A percentile compares a stretch with the other conserved stretches of the same genome.
Evolutionary conservation across 768 basidiomycete genomes (phyloP).

Genomic region (Cystobasidium tubakii): DNA sequence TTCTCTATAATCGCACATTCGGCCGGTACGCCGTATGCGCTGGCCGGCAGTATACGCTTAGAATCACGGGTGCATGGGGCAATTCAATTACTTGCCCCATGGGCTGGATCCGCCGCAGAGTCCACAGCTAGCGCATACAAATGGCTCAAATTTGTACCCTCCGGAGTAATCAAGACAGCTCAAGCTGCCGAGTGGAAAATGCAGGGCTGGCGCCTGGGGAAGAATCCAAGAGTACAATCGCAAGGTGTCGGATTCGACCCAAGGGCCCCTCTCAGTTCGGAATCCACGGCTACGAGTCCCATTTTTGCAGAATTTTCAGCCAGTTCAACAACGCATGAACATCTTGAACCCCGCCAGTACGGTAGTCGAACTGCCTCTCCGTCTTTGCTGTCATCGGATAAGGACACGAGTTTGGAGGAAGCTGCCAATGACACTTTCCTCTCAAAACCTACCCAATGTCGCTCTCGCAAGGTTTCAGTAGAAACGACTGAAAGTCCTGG

Average conservation of each 20-base stretch:
- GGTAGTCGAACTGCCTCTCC: not conserved
- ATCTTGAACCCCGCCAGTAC: not conserved
- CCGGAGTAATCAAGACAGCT: constrained; percentile 83
- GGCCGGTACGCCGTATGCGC: constrained; percentile 87
- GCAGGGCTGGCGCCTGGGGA: constrained; percentile 95
- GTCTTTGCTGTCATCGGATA: not conserved
- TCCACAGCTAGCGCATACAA: constrained; percentile 60
- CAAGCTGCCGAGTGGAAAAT: constrained; percentile 96
- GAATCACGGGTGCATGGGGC: constrained; percentile 73
- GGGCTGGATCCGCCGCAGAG: constrained; percentile 82
- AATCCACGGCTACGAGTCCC: not conserved
- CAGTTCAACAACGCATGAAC: not conserved
- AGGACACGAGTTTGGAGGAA: not conserved
- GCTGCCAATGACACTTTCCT: not conserved
- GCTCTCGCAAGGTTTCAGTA: not conserved
- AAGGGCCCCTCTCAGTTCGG: constrained; percentile 23
- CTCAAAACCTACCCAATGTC: not conserved
- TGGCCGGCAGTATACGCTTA: constrained; percentile 73
- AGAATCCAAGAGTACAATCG: constrained; percentile 65
- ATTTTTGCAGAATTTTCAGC: constrained; percentile 11
- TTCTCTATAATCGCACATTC: constrained; percentile 93
- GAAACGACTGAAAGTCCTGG: not conserved
- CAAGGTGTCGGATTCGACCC: constrained; percentile 34
- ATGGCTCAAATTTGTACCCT: constrained; percentile 95
- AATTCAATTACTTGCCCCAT: constrained; percentile 83